phyloP scores from a whole-genome alignment of 768 basidiomycete species.

The Candolleomyces aberdarensis region DNA sequence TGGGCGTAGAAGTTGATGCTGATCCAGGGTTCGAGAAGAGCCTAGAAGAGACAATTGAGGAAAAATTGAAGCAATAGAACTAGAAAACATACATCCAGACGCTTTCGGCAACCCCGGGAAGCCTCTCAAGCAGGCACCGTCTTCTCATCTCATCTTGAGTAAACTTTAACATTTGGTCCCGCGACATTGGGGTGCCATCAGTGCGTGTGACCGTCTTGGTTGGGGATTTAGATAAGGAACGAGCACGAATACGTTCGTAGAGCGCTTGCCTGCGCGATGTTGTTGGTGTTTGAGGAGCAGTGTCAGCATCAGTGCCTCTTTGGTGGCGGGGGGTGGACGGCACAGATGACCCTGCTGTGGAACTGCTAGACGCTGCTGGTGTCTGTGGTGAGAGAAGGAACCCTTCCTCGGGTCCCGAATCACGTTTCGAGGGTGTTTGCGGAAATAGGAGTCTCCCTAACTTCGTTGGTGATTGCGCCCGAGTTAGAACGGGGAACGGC shows the following conservation, averaged over 20 bases:
- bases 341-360: slow-evolving; percentile 33
- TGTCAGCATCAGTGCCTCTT: slow-evolving; percentile 48
- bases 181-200: slow-evolving; percentile 18
- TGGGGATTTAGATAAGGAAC: slow-evolving; percentile 66
- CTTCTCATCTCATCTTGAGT: slow-evolving; percentile 77
- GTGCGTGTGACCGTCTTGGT: slow-evolving; percentile 46
- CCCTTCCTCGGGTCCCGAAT: slow-evolving; percentile 27
- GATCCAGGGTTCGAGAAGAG: slow-evolving; percentile 63
- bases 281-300: slow-evolving; percentile 65
- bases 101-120: slow-evolving; percentile 81
- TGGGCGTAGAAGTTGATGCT: slow-evolving; percentile 49
- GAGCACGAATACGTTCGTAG: slow-evolving; percentile 76
- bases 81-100: slow-evolving; percentile 70
- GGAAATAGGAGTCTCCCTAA: slow-evolving; percentile 53
- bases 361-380: slow-evolving; percentile 34
- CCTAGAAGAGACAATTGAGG: slow-evolving; percentile 34
- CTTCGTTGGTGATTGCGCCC: slow-evolving; percentile 43
- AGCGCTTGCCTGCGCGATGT: slow-evolving; percentile 76
- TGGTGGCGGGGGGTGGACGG: slow-evolving; percentile 71
- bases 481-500: slow-evolving; percentile 49
- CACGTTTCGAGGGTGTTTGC: slow-evolving; percentile 59
- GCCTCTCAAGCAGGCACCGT: slow-evolving; percentile 72
- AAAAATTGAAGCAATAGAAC: slow-evolving; percentile 3
- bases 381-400: slow-evolving; percentile 39
- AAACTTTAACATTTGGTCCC: slow-evolving; percentile 39